Evolutionary conservation across 257 asterid species (phyloP).

Genomic region (Solanum pennellii): DNA sequence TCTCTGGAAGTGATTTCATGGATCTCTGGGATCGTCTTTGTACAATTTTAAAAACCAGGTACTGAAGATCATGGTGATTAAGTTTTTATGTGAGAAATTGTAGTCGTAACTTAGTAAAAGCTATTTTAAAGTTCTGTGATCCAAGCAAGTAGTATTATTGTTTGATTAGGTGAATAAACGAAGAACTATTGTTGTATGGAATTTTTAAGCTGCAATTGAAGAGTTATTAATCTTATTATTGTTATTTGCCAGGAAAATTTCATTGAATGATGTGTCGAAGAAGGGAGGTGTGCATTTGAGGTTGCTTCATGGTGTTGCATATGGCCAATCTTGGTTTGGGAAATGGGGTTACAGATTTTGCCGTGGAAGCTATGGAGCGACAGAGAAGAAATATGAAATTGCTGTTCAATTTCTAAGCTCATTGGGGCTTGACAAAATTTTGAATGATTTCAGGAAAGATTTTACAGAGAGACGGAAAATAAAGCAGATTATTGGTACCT

Average conservation of each 20-base stretch:
- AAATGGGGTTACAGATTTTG: constrained; percentile 59
- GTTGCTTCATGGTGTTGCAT: constrained; percentile 42
- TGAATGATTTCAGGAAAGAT: constrained; percentile 24
- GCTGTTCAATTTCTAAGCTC: constrained; percentile 36
- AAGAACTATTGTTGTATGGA: not conserved
- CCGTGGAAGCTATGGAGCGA: constrained; percentile 27
- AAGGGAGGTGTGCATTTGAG: constrained; percentile 31
- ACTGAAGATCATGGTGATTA: not conserved
- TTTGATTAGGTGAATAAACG: not conserved
- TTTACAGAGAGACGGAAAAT: constrained; percentile 11
- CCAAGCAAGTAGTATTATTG: not conserved
- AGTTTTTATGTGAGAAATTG: not conserved
- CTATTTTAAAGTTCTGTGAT: not conserved
- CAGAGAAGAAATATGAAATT: constrained; percentile 22
- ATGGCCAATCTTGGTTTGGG: constrained; percentile 42
- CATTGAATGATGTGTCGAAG: constrained; percentile 27
- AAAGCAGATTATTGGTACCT: constrained; percentile 23
- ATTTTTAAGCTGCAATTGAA: not conserved
- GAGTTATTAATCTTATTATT: not conserved
- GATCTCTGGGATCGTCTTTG: constrained; percentile 76
- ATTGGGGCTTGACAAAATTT: constrained; percentile 29
- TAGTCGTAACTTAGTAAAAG: not conserved
- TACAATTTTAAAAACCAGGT: constrained; percentile 52
- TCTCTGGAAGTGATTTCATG: constrained; percentile 39
- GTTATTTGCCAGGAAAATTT: constrained; percentile 39